Conservation (phyloP, 108 stramenopile genomes). For the Skeletonema costatum region DNA sequence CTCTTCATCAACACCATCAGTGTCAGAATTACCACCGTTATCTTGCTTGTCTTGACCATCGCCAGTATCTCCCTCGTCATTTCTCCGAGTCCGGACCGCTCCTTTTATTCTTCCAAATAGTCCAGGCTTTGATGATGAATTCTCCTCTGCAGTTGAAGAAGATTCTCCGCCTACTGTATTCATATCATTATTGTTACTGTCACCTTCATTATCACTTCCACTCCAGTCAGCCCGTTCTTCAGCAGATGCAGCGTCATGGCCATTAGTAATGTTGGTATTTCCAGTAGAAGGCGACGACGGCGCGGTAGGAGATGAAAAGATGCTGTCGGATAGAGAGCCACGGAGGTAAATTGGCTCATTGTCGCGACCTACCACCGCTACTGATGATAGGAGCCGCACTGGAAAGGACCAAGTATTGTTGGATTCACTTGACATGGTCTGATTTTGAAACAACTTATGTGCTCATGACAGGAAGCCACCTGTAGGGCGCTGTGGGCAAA, state of each 20-base stretch:
- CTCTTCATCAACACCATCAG: neutral
- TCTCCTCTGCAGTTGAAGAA: neutral
- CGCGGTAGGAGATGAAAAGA: constrained; percentile 1
- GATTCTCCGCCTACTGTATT: neutral
- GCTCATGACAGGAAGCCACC: too few species aligned
- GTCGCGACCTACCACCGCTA: constrained; percentile 46
- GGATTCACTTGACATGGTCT: neutral
- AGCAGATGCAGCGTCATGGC: neutral
- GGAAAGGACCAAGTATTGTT: neutral
- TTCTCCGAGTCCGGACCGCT: neutral
- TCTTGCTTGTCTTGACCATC: neutral
- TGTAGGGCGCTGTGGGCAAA: too few species aligned
- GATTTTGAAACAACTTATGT: too few species aligned
- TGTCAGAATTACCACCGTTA: neutral
- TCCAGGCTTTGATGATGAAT: constrained; percentile 1
- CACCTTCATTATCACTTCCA: constrained; percentile 1
- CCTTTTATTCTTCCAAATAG: constrained; percentile 24
- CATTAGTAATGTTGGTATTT: neutral
- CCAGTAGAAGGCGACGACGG: neutral
- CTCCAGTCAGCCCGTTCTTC: neutral
- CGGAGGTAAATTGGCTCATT: constrained; percentile 49
- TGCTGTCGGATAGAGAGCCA: constrained; percentile 21
- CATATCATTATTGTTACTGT: neutral
- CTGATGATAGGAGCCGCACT: constrained; percentile 41
- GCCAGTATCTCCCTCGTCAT: constrained; percentile 8